Base-by-base conservation (phyloP, 495 filamentous ascomycete species). In the Trichoderma virens region DNA sequence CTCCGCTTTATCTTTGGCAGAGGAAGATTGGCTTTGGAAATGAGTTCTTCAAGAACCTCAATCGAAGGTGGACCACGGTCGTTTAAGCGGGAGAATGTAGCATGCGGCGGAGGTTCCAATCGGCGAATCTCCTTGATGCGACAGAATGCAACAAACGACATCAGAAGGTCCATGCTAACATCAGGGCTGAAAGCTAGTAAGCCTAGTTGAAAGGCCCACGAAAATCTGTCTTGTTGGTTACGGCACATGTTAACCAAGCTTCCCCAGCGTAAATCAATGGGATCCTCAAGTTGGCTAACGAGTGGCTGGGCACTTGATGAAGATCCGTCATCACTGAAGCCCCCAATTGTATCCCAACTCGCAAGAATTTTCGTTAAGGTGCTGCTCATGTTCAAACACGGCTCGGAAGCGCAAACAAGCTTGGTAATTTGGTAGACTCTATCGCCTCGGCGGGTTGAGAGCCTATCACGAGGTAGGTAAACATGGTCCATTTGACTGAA, bases 341-440 rank as follows among this genome's bases (percentile, higher is more conserved):
- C 35, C 14, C 67, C 63, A 34, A 78, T 65, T 5, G 68, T 65
- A 2, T 35, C 43, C 18, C 62, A 70, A 4, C 69, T 65, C 20
- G 71, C 66, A 6, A 79, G 68, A 61, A 67, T 68, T 6, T 64
- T 18, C 25, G 62, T 59, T 1, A 79, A 59, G 1, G 68, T 71
- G 27, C 9, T 20, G 7, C 65, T 43, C 31, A 71, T 70, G 8
- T 67, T 14, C 43, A 75, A 47, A 14, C 59, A 64, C 16, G 60
- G 63, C 3, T 72, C 71, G 16, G 60, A 45, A 6, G 66, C 67
- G 13, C 76, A 64, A 39, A 80, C 41, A 1, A 76, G 63, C 30
- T 71, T 64, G 1, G 66, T 64, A 7, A 68, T 70, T 64, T 77
- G 66, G 47, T 73, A 68, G 8, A 78, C 76, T 39, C 65, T 70